Percentiles rank a stretch among this genome's conserved stretches.
These are phyloP conservation scores for Excoecaria cochinchinensis DNA, from an alignment of 345 rosid genomes.

Conservation along the genomic window DNA sequence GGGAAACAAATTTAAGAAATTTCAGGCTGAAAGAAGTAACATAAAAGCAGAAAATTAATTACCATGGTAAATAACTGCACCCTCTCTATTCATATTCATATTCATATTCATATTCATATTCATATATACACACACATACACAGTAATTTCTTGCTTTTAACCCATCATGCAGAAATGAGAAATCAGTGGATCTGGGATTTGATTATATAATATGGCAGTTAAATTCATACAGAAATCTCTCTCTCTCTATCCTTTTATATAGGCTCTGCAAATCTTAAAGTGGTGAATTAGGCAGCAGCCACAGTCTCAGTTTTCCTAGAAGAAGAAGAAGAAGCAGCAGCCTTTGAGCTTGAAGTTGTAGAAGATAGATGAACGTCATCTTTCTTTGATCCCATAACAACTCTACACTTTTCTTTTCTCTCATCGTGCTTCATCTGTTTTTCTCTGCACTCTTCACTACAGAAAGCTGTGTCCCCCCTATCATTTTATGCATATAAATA, in stretches of 20 bases:
- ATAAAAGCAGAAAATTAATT: too few species aligned
- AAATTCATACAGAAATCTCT: neutral
- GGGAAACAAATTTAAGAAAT: too few species aligned
- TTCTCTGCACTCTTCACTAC: constrained; percentile 82
- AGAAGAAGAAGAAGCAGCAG: constrained; percentile 10
- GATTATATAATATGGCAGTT: neutral
- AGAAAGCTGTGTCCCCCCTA: constrained; percentile 89
- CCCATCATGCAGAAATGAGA: too few species aligned
- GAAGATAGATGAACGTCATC: constrained; percentile 21
- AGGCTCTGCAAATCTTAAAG: neutral
- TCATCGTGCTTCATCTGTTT: constrained; percentile 68
- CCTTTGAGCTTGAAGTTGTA: constrained; percentile 6
- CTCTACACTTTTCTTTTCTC: constrained; percentile 37
- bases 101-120: too few species aligned
- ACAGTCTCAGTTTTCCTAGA: constrained; percentile 28
- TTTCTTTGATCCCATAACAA: constrained; percentile 12
- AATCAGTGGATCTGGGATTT: neutral
- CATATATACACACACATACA: too few species aligned
- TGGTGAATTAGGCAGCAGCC: constrained; percentile 29
- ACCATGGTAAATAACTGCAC: too few species aligned
- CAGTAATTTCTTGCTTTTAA: too few species aligned
- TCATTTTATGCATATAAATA: neutral
- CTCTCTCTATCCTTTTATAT: neutral
- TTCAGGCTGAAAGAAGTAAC: too few species aligned
- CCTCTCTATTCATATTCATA: too few species aligned